These are phyloP conservation scores for Hemileccinum rubropunctum DNA, from an alignment of 768 basidiomycete species.

Conservation along the genomic window DNA sequence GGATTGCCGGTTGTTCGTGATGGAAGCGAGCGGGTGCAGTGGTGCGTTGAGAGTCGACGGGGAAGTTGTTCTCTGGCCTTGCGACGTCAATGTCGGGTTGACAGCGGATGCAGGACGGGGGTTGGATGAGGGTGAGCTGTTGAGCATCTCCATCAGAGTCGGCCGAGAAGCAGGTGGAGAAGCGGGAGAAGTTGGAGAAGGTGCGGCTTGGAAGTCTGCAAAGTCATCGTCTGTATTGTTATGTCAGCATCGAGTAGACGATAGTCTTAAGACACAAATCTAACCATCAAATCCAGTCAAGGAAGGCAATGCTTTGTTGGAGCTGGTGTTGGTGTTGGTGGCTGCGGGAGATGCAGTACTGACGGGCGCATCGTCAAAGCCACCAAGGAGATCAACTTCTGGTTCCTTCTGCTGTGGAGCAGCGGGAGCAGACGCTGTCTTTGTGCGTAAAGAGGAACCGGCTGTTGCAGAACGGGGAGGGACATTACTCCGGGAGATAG, in stretches of 20 bases:
- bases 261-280: not conserved
- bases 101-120: constrained; percentile 9
- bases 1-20: constrained; percentile 20
- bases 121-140: constrained; percentile 28
- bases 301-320: constrained; percentile 32
- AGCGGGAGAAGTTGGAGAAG: constrained; percentile 38
- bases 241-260: constrained; percentile 6
- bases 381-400: constrained; percentile 74
- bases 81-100: constrained; percentile 9
- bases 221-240: constrained; percentile 71
- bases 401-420: constrained; percentile 43
- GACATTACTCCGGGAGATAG: constrained; percentile 32
- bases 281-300: constrained; percentile 29
- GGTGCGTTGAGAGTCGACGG: constrained; percentile 27
- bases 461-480: constrained; percentile 32
- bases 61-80: constrained; percentile 14
- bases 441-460: constrained; percentile 38
- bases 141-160: constrained; percentile 51
- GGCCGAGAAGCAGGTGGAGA: constrained; percentile 33
- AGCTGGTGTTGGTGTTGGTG: constrained; percentile 10
- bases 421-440: constrained; percentile 28
- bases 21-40: constrained; percentile 26
- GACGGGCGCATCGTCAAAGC: constrained; percentile 60
- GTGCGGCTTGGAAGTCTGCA: constrained; percentile 80
- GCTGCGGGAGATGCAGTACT: constrained; percentile 16